Evolutionary conservation across 208 protist species (phyloP).

Genomic region (Lotmaria passim): DNA sequence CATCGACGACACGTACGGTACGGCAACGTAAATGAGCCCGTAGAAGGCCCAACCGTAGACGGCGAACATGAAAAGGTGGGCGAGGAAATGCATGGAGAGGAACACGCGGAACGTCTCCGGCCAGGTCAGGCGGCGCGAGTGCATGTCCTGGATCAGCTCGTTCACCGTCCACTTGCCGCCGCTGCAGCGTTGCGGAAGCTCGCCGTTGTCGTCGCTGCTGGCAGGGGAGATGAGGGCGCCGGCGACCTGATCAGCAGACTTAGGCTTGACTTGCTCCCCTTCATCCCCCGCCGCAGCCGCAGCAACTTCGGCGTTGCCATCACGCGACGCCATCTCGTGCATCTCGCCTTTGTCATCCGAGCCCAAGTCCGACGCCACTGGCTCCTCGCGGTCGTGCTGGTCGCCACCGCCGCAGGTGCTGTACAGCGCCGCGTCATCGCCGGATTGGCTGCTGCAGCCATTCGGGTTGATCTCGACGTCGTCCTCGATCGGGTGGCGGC

Average conservation of each 20-base stretch:
- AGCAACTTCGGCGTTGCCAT: not conserved
- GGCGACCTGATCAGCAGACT: not conserved
- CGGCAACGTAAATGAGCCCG: constrained; percentile 73
- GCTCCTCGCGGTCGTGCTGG: constrained; percentile 3
- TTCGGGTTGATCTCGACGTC: constrained; percentile 21
- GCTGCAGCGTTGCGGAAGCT: not conserved
- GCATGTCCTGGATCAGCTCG: constrained; percentile 50
- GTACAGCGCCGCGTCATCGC: not conserved
- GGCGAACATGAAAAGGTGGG: constrained; percentile 80
- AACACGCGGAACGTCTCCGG: constrained; percentile 57
- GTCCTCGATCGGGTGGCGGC: constrained; percentile 44
- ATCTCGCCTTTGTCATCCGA: not conserved
- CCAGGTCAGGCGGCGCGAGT: constrained; percentile 50
- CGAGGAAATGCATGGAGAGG: constrained; percentile 58
- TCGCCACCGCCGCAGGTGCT: constrained; percentile 11
- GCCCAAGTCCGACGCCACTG: not conserved
- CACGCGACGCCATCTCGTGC: constrained; percentile 2
- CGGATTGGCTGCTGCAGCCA: not conserved
- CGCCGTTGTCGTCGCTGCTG: not conserved
- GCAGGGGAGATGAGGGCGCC: not conserved
- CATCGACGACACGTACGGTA: constrained; percentile 85
- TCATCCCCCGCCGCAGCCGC: not conserved
- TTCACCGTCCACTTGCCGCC: not conserved
- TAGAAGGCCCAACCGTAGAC: constrained; percentile 85
- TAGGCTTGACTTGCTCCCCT: not conserved